Conservation (phyloP, 2,329 filamentous ascomycete species). For the Aspergillus puulaauensis region DNA sequence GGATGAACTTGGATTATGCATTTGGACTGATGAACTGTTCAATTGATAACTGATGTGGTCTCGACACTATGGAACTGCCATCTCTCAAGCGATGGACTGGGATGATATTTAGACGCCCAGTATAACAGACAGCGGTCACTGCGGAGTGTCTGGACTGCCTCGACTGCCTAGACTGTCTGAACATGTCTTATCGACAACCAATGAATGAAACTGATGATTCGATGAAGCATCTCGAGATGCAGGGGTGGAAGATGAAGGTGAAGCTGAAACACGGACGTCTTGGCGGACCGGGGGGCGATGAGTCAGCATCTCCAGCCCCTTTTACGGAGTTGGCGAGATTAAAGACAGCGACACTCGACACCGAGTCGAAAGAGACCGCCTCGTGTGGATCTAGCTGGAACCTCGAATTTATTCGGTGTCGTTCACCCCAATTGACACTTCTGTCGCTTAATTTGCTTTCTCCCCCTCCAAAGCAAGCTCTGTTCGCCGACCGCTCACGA, state of each 20-base stretch:
- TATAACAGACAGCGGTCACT: no score
- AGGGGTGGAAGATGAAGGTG: neutral
- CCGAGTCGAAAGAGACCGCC: neutral
- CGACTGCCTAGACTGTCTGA: no score
- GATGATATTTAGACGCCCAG: no score
- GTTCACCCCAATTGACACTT: constrained; percentile 2
- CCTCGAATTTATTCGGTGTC: constrained; percentile 16
- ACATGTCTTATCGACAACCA: neutral
- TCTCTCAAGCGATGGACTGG: no score
- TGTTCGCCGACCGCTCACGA: neutral
- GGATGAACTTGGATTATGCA: neutral
- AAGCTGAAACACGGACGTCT: constrained; percentile 19
- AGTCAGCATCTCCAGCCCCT: constrained; percentile 37
- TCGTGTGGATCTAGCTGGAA: constrained; percentile 21
- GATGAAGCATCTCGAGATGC: neutral
- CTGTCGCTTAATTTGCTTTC: constrained; percentile 4
- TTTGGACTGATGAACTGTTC: neutral
- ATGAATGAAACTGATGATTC: neutral
- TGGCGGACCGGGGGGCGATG: constrained; percentile 23
- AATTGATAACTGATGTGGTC: neutral
- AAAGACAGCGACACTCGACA: neutral
- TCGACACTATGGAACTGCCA: neutral
- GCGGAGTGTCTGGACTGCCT: no score
- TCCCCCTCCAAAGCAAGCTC: constrained; percentile 1
- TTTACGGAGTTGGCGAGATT: constrained; percentile 27